Evolutionary conservation across 176 grass and related monocot genomes (phyloP).

Genomic region (Oryza meyeriana): DNA sequence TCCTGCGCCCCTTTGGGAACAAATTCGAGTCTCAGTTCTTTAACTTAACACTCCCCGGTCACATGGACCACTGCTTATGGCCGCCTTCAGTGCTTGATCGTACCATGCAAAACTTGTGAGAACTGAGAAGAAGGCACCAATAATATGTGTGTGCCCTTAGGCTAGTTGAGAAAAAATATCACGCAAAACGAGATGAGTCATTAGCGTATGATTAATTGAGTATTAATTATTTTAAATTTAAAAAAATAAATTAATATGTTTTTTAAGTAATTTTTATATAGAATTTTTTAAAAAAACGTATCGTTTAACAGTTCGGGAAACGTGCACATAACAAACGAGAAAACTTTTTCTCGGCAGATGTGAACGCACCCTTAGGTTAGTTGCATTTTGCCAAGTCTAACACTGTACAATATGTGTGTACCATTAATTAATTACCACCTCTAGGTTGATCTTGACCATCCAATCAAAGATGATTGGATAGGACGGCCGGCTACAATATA

Average conservation of each 20-base stretch:
- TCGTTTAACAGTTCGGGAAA: too few relatives aligned
- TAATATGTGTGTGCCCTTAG: neutral
- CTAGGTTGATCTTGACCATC: neutral
- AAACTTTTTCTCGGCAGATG: too few relatives aligned
- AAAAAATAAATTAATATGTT: too few relatives aligned
- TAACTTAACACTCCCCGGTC: neutral
- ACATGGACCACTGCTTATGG: constrained; percentile 6
- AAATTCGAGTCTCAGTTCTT: neutral
- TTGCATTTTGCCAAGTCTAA: neutral
- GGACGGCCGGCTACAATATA: neutral
- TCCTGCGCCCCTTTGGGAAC: neutral
- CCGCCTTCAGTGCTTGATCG: neutral
- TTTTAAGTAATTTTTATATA: too few relatives aligned
- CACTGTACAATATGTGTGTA: neutral
- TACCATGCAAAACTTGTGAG: neutral
- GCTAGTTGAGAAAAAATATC: too few relatives aligned
- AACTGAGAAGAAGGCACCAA: neutral
- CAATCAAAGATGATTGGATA: neutral
- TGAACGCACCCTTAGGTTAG: too few relatives aligned
- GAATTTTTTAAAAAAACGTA: too few relatives aligned
- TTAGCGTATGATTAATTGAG: too few relatives aligned
- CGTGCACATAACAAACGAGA: too few relatives aligned
- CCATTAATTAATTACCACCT: neutral
- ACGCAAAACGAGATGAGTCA: too few relatives aligned
- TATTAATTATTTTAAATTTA: too few relatives aligned